A percentile compares a stretch with the other conserved stretches of the same genome.
Conservation (phyloP, 2,329 filamentous ascomycete genomes). For the Diaporthe sp. region DNA sequence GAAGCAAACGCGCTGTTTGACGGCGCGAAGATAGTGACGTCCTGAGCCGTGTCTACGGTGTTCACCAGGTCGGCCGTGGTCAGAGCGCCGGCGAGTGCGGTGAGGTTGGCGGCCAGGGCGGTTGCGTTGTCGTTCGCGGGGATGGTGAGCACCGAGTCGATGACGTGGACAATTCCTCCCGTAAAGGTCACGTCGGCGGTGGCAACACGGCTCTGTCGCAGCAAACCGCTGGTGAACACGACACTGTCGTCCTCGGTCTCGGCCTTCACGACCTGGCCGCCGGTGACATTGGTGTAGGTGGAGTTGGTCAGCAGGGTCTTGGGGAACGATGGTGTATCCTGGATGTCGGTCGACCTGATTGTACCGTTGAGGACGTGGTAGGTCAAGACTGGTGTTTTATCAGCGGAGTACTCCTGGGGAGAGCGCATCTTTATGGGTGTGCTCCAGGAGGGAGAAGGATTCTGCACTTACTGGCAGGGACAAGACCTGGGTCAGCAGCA, state of each 20-base stretch:
- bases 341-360: slow-evolving; percentile 46
- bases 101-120: slow-evolving; percentile 53
- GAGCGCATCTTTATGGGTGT: background rate
- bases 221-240: slow-evolving; percentile 63
- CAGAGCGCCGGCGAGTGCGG: slow-evolving; percentile 58
- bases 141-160: slow-evolving; percentile 58
- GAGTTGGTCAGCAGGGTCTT: slow-evolving; percentile 58
- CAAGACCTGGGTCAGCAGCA: slow-evolving; percentile 38
- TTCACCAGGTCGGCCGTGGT: slow-evolving; percentile 53
- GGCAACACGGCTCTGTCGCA: slow-evolving; percentile 58
- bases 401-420: background rate
- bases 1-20: slow-evolving; percentile 68
- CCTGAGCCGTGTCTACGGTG: slow-evolving; percentile 50
- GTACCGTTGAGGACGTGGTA: slow-evolving; percentile 70
- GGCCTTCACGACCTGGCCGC: slow-evolving; percentile 66
- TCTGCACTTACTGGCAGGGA: slow-evolving; percentile 43
- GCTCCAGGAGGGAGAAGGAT: background rate
- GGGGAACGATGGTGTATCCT: slow-evolving; percentile 46
- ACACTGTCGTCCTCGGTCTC: slow-evolving; percentile 52
- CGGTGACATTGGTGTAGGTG: slow-evolving; percentile 67
- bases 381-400: slow-evolving; percentile 49
- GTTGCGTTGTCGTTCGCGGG: slow-evolving; percentile 56
- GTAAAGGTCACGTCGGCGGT: slow-evolving; percentile 62
- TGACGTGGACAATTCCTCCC: slow-evolving; percentile 65
- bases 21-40: slow-evolving; percentile 74